phyloP scores from a whole-genome alignment of 2,329 filamentous ascomycete genomes.

The Stachybotrys chlorohalonatus region DNA sequence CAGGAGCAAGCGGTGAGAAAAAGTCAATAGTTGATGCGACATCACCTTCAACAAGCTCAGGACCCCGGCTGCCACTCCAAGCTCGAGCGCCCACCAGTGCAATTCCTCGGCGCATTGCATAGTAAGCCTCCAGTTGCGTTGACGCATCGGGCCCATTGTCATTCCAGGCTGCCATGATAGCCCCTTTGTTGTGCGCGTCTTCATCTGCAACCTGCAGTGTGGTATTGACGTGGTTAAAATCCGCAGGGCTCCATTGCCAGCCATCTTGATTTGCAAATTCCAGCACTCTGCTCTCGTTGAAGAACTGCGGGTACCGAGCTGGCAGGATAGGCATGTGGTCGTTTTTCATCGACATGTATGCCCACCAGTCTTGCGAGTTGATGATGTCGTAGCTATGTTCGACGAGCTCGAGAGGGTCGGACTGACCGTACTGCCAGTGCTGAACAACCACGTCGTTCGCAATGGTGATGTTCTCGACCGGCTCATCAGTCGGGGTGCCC shows the following conservation, averaged over 20 bases:
- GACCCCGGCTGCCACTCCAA: conserved; percentile 30
- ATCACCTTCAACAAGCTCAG: conserved; percentile 14
- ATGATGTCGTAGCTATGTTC: conserved; percentile 26
- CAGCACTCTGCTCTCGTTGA: conserved; percentile 31
- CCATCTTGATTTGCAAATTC: conserved; percentile 30
- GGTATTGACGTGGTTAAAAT: conserved; percentile 32
- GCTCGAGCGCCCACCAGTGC: conserved; percentile 33
- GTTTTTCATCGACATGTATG: conserved; percentile 46
- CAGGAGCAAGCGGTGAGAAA: conserved; percentile 26
- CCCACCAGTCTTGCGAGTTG: conserved; percentile 43
- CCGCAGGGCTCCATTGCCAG: conserved; percentile 36
- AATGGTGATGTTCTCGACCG: conserved; percentile 26
- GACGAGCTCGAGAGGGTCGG: conserved; percentile 31
- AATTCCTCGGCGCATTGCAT: conserved; percentile 34
- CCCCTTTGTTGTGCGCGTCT: conserved; percentile 21
- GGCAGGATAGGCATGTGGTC: conserved; percentile 36
- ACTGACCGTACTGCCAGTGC: conserved; percentile 40
- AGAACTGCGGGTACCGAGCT: conserved; percentile 35
- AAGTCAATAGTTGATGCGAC: conserved; percentile 25
- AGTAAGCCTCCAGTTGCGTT: conserved; percentile 37
- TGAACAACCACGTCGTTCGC: conserved; percentile 30
- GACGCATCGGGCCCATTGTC: conserved; percentile 38
- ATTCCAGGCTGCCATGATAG: conserved; percentile 36
- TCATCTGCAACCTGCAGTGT: conserved; percentile 24
- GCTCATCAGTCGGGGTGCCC: conserved; percentile 28